These are phyloP conservation scores for Pseudogymnoascus sp. DNA, from an alignment of 2,329 filamentous ascomycete species.

Conservation along the genomic window DNA sequence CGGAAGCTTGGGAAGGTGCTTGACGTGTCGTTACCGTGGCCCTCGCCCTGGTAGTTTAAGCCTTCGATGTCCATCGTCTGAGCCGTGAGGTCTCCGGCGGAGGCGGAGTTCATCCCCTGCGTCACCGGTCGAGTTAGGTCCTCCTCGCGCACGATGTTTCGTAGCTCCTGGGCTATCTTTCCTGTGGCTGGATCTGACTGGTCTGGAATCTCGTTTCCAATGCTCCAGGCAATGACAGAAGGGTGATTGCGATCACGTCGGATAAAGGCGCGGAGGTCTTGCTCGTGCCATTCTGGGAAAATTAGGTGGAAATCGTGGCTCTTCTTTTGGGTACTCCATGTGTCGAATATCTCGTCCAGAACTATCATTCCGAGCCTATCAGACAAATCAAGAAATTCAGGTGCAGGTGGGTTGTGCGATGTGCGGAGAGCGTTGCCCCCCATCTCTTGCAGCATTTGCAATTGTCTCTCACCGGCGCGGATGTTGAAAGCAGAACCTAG, in stretches of 20 bases:
- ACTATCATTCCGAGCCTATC: slow-evolving; percentile 44
- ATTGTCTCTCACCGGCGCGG: slow-evolving; percentile 40
- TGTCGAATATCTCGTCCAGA: slow-evolving; percentile 47
- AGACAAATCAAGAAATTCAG: slow-evolving; percentile 41
- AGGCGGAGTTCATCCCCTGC: slow-evolving; percentile 39
- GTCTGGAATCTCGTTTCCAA: slow-evolving; percentile 47
- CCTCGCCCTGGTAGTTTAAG: slow-evolving; percentile 49
- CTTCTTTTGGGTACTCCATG: slow-evolving; percentile 40
- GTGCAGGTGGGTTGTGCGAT: slow-evolving; percentile 45
- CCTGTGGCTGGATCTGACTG: slow-evolving; percentile 33
- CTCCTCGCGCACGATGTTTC: slow-evolving; percentile 37
- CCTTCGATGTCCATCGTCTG: slow-evolving; percentile 39
- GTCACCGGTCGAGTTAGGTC: slow-evolving; percentile 40
- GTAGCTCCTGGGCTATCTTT: slow-evolving; percentile 30
- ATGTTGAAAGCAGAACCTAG: slow-evolving; percentile 43
- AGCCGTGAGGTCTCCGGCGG: slow-evolving; percentile 33
- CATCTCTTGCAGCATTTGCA: slow-evolving; percentile 42
- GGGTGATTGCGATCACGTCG: slow-evolving; percentile 48
- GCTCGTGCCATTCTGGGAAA: slow-evolving; percentile 45
- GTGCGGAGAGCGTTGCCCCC: slow-evolving; percentile 43
- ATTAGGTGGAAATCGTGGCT: slow-evolving; percentile 43
- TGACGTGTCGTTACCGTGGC: slow-evolving; percentile 30
- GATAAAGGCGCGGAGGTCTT: slow-evolving; percentile 43
- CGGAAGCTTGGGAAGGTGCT: slow-evolving; percentile 37
- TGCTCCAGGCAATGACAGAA: slow-evolving; percentile 44